Evolutionary conservation across 1,284 basidiomycete species (phyloP), one percentile per base, ranked within the genome.

Genomic region (Vanrija humicola): DNA sequence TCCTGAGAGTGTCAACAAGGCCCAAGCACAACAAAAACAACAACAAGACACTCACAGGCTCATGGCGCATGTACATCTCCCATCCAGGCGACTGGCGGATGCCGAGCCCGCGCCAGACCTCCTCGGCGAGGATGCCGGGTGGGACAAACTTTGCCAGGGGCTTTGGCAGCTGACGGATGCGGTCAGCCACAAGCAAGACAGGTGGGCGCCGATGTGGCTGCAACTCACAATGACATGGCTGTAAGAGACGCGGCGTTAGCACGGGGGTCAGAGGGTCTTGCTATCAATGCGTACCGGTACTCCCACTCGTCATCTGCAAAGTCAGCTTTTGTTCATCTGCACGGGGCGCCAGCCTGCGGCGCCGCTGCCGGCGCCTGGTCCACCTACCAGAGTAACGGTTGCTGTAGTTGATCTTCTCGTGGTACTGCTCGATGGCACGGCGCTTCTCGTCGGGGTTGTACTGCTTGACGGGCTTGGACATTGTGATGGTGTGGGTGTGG

Each of bases 21-120:
- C 40, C 40, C 46, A 21, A 21, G 29, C 21, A 8, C 7, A 23
- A 16, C 8, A 28, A 1, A 34, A 14, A n/a, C 34, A 49, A 39
- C 25, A 50, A 50, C 48, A 43, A 21, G 9, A 29, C 9, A 68
- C 73, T 68, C 43, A 75, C 73, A 52, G 73, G 73, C 28, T 76
- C 74, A 48, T 78, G 76, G 21, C 76, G 69, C 69, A 78, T 75
- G 68, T 77, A 78, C 74, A 77, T 77, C 63, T 77, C 71, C 76
- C 76, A 78, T 52, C 76, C 75, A 45, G 73, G 73, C 39, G 70
- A 73, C 56, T 78, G 76, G 52, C 75, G 65, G 50, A 78, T 75
- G 7, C 76, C 76, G 26, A 77, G 66, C 16, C 73, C 72, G 54
- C 76, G 61, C 76, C 76, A 78, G 18, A 72, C 66, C 48, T 74